Evolutionary conservation across 306 rosid genomes (phyloP), one percentile per base, ranked within the genome.

Genomic region (Amphicarpaea edgeworthii): DNA sequence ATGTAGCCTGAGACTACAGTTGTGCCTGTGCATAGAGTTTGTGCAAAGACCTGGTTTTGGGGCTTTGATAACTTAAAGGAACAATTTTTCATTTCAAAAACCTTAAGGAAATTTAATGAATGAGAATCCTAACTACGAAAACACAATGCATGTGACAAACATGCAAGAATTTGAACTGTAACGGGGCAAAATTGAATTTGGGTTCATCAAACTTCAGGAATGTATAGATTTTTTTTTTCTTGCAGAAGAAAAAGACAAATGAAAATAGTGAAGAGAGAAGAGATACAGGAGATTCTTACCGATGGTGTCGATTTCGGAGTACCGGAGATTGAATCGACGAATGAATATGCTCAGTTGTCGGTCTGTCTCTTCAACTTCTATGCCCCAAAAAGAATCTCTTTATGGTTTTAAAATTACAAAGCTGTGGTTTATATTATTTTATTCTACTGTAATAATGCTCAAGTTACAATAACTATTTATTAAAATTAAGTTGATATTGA

Each of bases 11-110:
- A 68, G 89, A 81, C 68, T 86, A 90, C 19, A 85, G 6, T 24
- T 55, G 76, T 3, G 61, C 79, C 28, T 83, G 92, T 32, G 85
- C 84, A 73, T 49, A 86, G 98, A 6, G 88, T 73, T 72, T 85
- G 92, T 11, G 86, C 77, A 68, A 88, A 59, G 15, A 84, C 82
- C 49, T 86, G 93, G 0, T 78, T 78, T 43, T 86, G 96, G 0
- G 97, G 87, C 57, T 88, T 89, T 8, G 96, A 87, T 74, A 89
- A 28, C 32, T 28, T 3, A 28, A 28, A 20, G 12, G 4, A 70
- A 76, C 51, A 20, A 20, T 14, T 65, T 17, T 47, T n/a, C n/a
- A 51, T 50, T 24, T 4, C 9, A 19, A 38, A 26, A 60, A 32
- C 15, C 8, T 54, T 10, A 12, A 51, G 21, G 42, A 23, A 34